A percentile compares a stretch with the other conserved stretches of the same genome.
phyloP scores from a whole-genome alignment of 2,329 filamentous ascomycete species.

The Seiridium unicorne region DNA sequence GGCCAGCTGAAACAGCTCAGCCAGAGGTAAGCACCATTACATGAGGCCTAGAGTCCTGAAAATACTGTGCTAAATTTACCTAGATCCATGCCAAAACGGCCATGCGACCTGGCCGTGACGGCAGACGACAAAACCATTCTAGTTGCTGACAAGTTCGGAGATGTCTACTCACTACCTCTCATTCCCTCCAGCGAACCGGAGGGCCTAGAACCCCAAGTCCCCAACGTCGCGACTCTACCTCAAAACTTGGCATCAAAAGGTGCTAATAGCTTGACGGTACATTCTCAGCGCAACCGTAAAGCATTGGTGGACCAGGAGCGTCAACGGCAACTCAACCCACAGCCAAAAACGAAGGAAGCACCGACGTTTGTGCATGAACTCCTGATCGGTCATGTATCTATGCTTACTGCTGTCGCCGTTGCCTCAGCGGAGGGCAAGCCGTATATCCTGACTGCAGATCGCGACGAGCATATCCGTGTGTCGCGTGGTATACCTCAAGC shows the following conservation, averaged over 20 bases:
- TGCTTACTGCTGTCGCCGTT: slow-evolving; percentile 75
- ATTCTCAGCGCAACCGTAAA: slow-evolving; percentile 61
- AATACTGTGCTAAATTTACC: neutral
- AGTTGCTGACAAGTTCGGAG: slow-evolving; percentile 92
- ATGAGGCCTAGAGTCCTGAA: neutral
- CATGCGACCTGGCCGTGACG: slow-evolving; percentile 72
- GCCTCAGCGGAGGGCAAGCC: slow-evolving; percentile 39
- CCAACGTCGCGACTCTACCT: neutral
- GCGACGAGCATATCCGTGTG: slow-evolving; percentile 78
- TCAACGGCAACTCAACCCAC: slow-evolving; percentile 34
- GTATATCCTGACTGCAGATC: slow-evolving; percentile 56
- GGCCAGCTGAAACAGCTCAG: slow-evolving; percentile 67
- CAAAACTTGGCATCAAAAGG: slow-evolving; percentile 36
- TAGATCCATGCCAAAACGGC: slow-evolving; percentile 86
- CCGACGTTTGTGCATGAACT: slow-evolving; percentile 71
- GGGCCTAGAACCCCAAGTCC: slow-evolving; percentile 17
- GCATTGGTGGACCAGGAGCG: slow-evolving; percentile 59
- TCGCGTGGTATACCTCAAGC: slow-evolving; percentile 79
- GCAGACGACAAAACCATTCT: slow-evolving; percentile 71
- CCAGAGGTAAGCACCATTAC: slow-evolving; percentile 57
- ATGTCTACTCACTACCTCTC: slow-evolving; percentile 87
- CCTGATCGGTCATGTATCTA: slow-evolving; percentile 89
- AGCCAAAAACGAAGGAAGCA: slow-evolving; percentile 28
- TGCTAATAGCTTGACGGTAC: slow-evolving; percentile 60
- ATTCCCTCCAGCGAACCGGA: slow-evolving; percentile 31